phyloP scores from a whole-genome alignment of 345 rosid genomes.

The Isatis tinctoria region DNA sequence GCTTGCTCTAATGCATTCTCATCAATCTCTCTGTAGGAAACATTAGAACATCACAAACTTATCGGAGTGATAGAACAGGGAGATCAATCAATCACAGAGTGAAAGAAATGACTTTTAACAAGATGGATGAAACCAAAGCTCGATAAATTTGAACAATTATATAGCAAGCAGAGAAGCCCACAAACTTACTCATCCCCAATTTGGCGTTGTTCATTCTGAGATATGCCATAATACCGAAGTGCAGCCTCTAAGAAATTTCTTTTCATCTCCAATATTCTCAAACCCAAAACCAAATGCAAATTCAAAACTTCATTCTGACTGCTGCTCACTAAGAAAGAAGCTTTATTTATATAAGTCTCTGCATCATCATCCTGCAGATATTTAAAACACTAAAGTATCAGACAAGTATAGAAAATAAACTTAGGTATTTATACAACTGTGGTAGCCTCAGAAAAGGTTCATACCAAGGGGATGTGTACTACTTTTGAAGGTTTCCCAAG shows the following conservation, averaged over 20 bases:
- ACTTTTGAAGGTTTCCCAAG: too few relatives aligned
- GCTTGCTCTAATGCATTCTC: constrained; percentile 96
- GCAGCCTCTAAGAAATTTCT: constrained; percentile 98
- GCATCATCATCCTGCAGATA: constrained; percentile 92
- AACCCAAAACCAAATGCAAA: constrained; percentile 35
- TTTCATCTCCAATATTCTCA: constrained; percentile 88
- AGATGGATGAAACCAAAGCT: too few relatives aligned
- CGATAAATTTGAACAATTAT: neutral
- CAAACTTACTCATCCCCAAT: constrained; percentile 85
- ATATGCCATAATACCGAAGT: constrained; percentile 81
- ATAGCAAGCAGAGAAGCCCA: neutral
- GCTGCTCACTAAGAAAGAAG: constrained; percentile 94
- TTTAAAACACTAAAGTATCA: constrained; percentile 10
- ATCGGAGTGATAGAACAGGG: neutral
- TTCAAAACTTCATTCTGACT: constrained; percentile 90
- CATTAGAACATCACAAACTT: neutral
- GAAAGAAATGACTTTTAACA: too few relatives aligned
- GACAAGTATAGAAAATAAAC: neutral
- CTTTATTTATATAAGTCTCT: constrained; percentile 92
- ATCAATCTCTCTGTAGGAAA: constrained; percentile 61
- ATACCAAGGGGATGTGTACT: too few relatives aligned
- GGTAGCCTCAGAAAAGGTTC: neutral
- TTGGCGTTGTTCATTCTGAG: constrained; percentile 93
- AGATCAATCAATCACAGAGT: too few relatives aligned
- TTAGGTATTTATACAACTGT: neutral